These are phyloP conservation scores for Leccinum olivaceopallidum DNA, from an alignment of 768 basidiomycete genomes.

Conservation along the genomic window DNA sequence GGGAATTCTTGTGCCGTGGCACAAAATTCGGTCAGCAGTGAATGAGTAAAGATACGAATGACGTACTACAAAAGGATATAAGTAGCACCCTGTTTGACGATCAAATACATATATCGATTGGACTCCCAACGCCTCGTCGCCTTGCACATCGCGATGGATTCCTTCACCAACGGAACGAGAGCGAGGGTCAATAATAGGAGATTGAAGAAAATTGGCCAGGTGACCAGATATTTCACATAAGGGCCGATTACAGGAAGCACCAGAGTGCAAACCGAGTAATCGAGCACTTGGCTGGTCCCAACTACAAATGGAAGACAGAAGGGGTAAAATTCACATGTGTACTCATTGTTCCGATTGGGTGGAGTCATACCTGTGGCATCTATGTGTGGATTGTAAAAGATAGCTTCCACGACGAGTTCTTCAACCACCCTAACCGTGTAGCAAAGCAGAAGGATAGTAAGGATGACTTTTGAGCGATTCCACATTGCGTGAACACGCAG, in stretches of 20 bases:
- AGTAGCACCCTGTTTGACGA: no score
- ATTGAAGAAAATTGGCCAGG: background rate
- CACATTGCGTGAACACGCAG: no score
- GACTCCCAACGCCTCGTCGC: background rate
- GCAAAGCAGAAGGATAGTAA: no score
- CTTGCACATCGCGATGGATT: background rate
- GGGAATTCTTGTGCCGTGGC: background rate
- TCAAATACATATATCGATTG: no score
- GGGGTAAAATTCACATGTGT: no score
- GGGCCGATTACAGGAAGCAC: background rate
- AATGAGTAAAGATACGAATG: background rate
- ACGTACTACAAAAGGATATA: no score
- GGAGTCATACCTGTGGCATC: no score
- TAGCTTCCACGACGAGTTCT: rapidly evolving
- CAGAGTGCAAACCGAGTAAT: background rate
- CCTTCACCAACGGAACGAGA: background rate
- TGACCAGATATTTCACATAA: background rate
- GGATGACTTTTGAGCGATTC: no score
- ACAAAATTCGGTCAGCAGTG: background rate
- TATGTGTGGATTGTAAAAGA: no score
- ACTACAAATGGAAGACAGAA: no score
- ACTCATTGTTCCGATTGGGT: no score
- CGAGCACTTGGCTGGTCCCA: background rate
- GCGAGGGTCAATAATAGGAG: background rate
- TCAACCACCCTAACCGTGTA: no score